Percentiles rank a stretch among this genome's conserved stretches.
Conservation (phyloP, 768 basidiomycete species). For the Botryobasidium botryosum region DNA sequence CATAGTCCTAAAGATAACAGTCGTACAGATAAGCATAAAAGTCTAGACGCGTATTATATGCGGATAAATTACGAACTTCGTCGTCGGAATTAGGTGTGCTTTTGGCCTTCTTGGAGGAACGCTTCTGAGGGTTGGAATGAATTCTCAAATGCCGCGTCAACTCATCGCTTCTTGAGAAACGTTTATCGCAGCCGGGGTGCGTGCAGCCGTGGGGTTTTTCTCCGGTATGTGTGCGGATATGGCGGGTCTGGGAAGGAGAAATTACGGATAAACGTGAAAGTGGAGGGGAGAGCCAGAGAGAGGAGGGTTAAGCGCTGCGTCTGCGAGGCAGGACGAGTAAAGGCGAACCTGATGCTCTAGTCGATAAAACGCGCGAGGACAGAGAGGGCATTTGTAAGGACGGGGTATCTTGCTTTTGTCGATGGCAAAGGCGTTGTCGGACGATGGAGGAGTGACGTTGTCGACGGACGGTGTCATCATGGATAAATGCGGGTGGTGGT, state of each 20-base stretch:
- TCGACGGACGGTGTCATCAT: too few relatives aligned
- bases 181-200: slow-evolving; percentile 89
- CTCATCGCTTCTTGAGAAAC: slow-evolving; percentile 96
- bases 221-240: slow-evolving; percentile 95
- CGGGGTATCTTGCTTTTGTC: slow-evolving; percentile 37
- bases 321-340: slow-evolving; percentile 1
- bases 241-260: slow-evolving; percentile 58
- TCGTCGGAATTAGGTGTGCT: slow-evolving; percentile 27
- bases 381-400: slow-evolving; percentile 95
- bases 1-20: too few relatives aligned
- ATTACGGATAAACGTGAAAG: background rate
- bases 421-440: too few relatives aligned
- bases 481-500: too few relatives aligned
- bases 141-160: slow-evolving; percentile 92
- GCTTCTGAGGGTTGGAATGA: slow-evolving; percentile 27
- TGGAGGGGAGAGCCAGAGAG: slow-evolving; percentile 2
- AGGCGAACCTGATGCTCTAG: slow-evolving; percentile 80
- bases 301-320: slow-evolving; percentile 14
- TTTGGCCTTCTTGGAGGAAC: slow-evolving; percentile 18
- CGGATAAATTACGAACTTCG: slow-evolving; percentile 53
- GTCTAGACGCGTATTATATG: too few relatives aligned
- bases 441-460: too few relatives aligned
- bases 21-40: too few relatives aligned
- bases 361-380: slow-evolving; percentile 88
- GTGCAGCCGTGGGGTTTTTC: slow-evolving; percentile 94